Evolutionary conservation across 2,329 filamentous ascomycete genomes (phyloP).

Genomic region (Ceratocystis cacaofunesta): DNA sequence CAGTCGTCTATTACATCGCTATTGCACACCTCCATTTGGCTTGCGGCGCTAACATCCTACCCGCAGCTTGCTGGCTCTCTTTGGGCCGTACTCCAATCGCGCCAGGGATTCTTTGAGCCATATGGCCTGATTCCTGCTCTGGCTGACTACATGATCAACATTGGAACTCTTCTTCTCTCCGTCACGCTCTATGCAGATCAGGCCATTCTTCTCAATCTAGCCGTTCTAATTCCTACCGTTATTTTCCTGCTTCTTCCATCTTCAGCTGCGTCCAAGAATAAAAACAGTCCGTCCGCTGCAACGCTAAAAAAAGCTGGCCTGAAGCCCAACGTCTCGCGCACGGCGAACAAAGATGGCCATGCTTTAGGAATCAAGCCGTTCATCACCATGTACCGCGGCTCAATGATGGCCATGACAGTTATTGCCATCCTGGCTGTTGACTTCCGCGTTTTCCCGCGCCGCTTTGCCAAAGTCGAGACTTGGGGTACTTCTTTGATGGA

Average conservation of each 20-base stretch:
- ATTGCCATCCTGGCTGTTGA: slow-evolving; percentile 92
- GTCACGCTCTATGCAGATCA: slow-evolving; percentile 69
- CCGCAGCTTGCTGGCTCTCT: slow-evolving; percentile 62
- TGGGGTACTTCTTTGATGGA: slow-evolving; percentile 99
- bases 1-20: neutral
- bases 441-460: slow-evolving; percentile 79
- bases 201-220: slow-evolving; percentile 51
- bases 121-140: slow-evolving; percentile 53
- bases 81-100: slow-evolving; percentile 78
- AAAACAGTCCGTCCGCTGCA: slow-evolving; percentile 15
- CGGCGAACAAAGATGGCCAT: slow-evolving; percentile 17
- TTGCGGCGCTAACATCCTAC: slow-evolving; percentile 2
- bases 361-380: slow-evolving; percentile 74
- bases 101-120: slow-evolving; percentile 67
- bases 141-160: slow-evolving; percentile 79
- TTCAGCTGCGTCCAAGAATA: slow-evolving; percentile 24
- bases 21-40: slow-evolving; percentile 19
- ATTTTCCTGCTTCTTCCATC: slow-evolving; percentile 36
- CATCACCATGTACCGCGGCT: slow-evolving; percentile 77
- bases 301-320: slow-evolving; percentile 33
- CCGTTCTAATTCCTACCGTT: slow-evolving; percentile 55
- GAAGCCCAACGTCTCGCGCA: slow-evolving; percentile 15
- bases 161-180: slow-evolving; percentile 65
- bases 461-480: slow-evolving; percentile 97
- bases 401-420: slow-evolving; percentile 83